Evolutionary conservation across 768 basidiomycete genomes (phyloP).

Genomic region (Hypsizygus marmoreus): DNA sequence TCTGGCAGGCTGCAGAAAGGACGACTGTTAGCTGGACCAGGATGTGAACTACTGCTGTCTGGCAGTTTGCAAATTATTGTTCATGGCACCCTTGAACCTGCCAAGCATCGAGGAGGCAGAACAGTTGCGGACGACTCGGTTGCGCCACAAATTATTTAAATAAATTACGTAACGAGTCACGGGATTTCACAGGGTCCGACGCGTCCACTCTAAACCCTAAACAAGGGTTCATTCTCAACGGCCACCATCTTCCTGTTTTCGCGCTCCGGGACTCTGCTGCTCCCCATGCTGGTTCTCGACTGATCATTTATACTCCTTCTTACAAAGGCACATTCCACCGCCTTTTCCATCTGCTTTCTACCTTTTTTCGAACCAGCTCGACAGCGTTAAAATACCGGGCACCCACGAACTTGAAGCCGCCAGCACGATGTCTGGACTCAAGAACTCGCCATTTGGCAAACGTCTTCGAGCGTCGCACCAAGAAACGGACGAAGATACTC

Average conservation of each 20-base stretch:
- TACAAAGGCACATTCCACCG: neutral
- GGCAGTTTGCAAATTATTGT: too few relatives aligned
- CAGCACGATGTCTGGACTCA: slow-evolving; percentile 65
- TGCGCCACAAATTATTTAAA: too few relatives aligned
- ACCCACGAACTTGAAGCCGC: neutral
- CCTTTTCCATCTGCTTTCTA: slow-evolving; percentile 2
- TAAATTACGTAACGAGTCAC: too few relatives aligned
- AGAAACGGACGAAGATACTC: slow-evolving; percentile 58
- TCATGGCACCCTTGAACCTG: too few relatives aligned
- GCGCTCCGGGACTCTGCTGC: neutral
- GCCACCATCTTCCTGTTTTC: neutral
- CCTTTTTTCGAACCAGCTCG: slow-evolving; percentile 2
- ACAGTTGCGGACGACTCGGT: too few relatives aligned
- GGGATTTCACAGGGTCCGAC: too few relatives aligned
- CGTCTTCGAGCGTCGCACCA: slow-evolving; percentile 73
- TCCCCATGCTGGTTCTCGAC: neutral
- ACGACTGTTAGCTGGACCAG: too few relatives aligned
- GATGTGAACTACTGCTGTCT: too few relatives aligned
- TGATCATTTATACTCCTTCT: neutral
- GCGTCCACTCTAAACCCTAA: too few relatives aligned
- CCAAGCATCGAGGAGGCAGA: too few relatives aligned
- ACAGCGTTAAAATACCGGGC: neutral
- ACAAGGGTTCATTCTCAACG: slow-evolving; percentile 5
- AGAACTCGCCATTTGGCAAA: slow-evolving; percentile 85
- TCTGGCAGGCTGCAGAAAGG: too few relatives aligned